Evolutionary conservation across 108 stramenopile genomes (phyloP), one percentile per base, ranked within the genome.

Genomic region (Conticribra weissflogii): DNA sequence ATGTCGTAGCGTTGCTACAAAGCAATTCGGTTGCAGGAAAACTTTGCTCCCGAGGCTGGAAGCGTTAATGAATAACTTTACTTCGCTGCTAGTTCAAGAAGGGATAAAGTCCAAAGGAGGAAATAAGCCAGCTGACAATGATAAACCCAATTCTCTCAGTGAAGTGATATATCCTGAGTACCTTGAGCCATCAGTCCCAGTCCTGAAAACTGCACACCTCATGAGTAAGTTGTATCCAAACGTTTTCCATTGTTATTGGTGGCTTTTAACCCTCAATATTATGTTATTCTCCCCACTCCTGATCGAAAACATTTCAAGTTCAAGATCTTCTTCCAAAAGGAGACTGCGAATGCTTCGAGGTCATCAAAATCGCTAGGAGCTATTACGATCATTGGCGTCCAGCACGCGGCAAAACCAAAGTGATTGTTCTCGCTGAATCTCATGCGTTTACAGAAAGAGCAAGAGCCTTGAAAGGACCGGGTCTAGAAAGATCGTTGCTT

Each of bases 301-400:
- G 36, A 41, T 41, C 8, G 12, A 41, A 41, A 41, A 9, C 12
- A 41, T 9, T 12, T 41, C 36, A 12, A 36, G 50, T 74, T 22
- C 21, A 45, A 22, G 32, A 27, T 41, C 57, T 74, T 33, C 74
- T 80, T 27, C 79, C 79, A 21, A 44, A 68, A 15, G 79, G 74
- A 12, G 79, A 80, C 56, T 74, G 72, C 30, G 79, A 80, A 44
- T 31, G 57, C 18, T 63, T 75, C 46, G 67, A 74, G 36, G 73
- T 76, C 19, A 44, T 76, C 25, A 60, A 57, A 27, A 27, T 81
- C 12, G 79, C 79, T 32, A 27, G 75, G 27, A n/a, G 30, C 2
- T 81, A 81, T 51, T 76, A 76, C 25, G 61, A 76, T 24, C 45
- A 81, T 52, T 81, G 79, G 79, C 52, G 75, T 4, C 79, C 79